phyloP scores from a whole-genome alignment of 305 asterid genomes.

The Solanum hybrid region DNA sequence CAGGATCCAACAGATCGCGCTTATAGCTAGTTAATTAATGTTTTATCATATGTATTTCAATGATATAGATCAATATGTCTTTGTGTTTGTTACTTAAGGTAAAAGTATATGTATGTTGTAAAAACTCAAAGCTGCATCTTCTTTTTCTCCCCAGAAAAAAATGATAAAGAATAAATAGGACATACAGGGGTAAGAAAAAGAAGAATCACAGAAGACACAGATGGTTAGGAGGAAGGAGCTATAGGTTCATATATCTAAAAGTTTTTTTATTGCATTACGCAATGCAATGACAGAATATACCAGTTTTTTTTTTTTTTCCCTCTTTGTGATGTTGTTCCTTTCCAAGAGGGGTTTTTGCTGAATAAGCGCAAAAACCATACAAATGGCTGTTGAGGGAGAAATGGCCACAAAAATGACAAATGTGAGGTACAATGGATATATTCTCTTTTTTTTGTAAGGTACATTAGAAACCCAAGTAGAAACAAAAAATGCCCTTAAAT shows the following conservation, averaged over 20 bases:
- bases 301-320: neutral
- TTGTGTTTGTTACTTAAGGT: neutral
- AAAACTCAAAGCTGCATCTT: neutral
- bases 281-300: neutral
- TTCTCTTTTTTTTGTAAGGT: neutral
- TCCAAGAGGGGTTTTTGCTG: neutral
- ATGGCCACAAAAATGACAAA: neutral
- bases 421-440: neutral
- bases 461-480: neutral
- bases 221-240: neutral
- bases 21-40: neutral
- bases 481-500: neutral
- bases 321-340: neutral
- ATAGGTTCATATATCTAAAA: neutral
- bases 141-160: neutral
- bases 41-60: slow-evolving; percentile 2
- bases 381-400: neutral
- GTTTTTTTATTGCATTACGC: neutral
- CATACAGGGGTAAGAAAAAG: neutral
- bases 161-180: neutral
- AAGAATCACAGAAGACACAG: neutral
- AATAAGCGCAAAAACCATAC: neutral
- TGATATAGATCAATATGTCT: neutral
- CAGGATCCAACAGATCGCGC: neutral
- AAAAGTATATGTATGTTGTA: neutral